A percentile compares a stretch with the other conserved stretches of the same genome.
phyloP scores from a whole-genome alignment of 2,329 filamentous ascomycete genomes.

The Tolypocladium guangdongense region DNA sequence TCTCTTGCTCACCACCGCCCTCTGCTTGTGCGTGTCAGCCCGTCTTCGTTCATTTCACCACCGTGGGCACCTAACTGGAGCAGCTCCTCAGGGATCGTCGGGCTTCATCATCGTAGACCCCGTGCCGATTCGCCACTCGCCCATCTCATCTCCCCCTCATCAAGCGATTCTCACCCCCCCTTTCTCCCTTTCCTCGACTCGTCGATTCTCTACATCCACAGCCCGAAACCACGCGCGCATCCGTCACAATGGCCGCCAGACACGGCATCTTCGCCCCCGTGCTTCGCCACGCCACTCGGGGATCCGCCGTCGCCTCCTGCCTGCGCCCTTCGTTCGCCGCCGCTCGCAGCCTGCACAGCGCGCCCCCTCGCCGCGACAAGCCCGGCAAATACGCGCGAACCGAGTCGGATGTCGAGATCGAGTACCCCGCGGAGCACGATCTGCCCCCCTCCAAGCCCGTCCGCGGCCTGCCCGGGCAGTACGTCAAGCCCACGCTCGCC shows the following conservation, averaged over 20 bases:
- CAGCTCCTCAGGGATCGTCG: background rate
- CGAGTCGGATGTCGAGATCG: conserved; percentile 64
- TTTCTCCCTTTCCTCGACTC: background rate
- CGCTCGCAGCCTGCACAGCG: conserved; percentile 20
- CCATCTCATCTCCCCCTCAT: background rate
- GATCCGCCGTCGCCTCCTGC: conserved; percentile 9
- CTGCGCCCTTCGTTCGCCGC: conserved; percentile 13
- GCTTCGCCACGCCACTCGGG: conserved; percentile 17
- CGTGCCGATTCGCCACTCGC: background rate
- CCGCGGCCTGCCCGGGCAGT: conserved; percentile 64
- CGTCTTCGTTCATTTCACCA: background rate
- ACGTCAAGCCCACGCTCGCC: conserved; percentile 75
- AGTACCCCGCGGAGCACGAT: conserved; percentile 65
- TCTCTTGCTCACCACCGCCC: too few relatives aligned
- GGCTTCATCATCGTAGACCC: background rate
- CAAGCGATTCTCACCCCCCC: background rate
- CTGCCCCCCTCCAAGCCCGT: conserved; percentile 62
- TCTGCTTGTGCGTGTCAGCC: background rate
- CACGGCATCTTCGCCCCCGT: conserved; percentile 13
- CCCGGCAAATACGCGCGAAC: conserved; percentile 67
- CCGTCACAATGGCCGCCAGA: conserved; percentile 9
- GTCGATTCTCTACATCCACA: background rate
- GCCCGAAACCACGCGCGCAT: background rate
- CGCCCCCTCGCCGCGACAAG: conserved; percentile 25
- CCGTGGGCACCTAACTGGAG: background rate